phyloP scores from a whole-genome alignment of 345 rosid species.

The Crucihimalaya himalaica region DNA sequence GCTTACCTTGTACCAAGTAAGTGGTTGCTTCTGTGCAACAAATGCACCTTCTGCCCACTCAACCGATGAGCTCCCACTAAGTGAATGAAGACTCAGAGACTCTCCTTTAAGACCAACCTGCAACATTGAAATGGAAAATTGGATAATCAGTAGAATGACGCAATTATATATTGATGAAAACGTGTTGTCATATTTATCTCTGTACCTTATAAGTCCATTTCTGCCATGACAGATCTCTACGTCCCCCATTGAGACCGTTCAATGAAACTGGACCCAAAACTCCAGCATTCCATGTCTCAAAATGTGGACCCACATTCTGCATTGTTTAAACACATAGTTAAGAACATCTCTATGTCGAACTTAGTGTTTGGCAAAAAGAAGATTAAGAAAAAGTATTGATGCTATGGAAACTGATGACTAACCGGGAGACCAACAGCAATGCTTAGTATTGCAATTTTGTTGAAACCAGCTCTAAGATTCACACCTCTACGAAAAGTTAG shows the following conservation, averaged over 20 bases:
- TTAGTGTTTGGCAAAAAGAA: background rate
- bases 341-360: background rate
- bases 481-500: slow-evolving; percentile 70
- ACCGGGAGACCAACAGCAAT: slow-evolving; percentile 99
- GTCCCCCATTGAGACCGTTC: slow-evolving; percentile 75
- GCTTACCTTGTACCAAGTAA: slow-evolving; percentile 91
- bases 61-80: slow-evolving; percentile 80
- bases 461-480: slow-evolving; percentile 79
- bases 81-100: slow-evolving; percentile 81
- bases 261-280: slow-evolving; percentile 86
- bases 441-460: slow-evolving; percentile 81
- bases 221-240: slow-evolving; percentile 92
- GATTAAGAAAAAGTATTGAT: background rate
- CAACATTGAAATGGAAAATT: slow-evolving; percentile 3
- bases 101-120: slow-evolving; percentile 99
- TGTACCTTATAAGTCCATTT: slow-evolving; percentile 95
- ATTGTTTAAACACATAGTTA: slow-evolving; percentile 23
- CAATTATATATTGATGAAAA: background rate
- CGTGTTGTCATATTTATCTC: background rate
- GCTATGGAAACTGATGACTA: slow-evolving; percentile 36
- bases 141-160: background rate
- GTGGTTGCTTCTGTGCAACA: slow-evolving; percentile 79
- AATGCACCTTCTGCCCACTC: slow-evolving; percentile 89
- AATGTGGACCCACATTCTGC: slow-evolving; percentile 98
- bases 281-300: slow-evolving; percentile 98